Evolutionary conservation across 75 land plant species (phyloP).

Genomic region (Adiantum capillusveneris): DNA sequence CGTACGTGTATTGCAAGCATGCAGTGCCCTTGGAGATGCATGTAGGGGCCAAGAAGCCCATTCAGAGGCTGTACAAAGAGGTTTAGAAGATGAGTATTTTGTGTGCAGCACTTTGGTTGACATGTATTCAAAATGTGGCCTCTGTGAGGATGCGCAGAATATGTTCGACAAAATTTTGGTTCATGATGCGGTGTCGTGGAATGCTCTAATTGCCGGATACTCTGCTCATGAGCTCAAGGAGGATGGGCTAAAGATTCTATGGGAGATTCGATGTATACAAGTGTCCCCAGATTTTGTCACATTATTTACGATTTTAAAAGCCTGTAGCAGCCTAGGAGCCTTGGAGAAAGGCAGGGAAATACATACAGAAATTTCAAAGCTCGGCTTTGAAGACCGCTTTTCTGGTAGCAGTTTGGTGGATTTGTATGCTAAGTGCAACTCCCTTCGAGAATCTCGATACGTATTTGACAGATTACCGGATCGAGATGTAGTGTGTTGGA

Average conservation of each 20-base stretch:
- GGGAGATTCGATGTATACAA: background rate
- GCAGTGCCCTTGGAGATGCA: conserved; percentile 20
- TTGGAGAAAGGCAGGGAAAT: conserved; percentile 7
- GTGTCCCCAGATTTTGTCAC: conserved; percentile 8
- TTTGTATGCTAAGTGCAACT: conserved; percentile 16
- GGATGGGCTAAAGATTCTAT: conserved; percentile 11
- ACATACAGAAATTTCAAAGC: conserved; percentile 25
- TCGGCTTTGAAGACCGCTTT: conserved; percentile 3
- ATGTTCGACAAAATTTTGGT: conserved; percentile 12
- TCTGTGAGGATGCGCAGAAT: conserved; percentile 16
- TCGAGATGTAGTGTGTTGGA: conserved; percentile 19
- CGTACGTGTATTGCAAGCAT: conserved; percentile 41
- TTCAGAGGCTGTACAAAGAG: conserved; percentile 24
- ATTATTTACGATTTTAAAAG: background rate
- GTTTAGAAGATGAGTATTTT: conserved; percentile 16
- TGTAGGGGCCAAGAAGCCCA: conserved; percentile 25
- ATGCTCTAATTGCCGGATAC: conserved; percentile 29
- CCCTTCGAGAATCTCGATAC: conserved; percentile 6
- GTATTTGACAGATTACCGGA: conserved; percentile 4
- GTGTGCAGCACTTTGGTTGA: conserved; percentile 32
- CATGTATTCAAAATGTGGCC: conserved; percentile 32
- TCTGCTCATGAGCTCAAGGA: conserved; percentile 15
- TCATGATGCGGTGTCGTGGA: conserved; percentile 23
- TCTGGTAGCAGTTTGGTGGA: conserved; percentile 4
- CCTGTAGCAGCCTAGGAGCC: conserved; percentile 4